Evolutionary conservation across 371 early-diverging fungal species (phyloP).

Genomic region (Parasitella parasitica): DNA sequence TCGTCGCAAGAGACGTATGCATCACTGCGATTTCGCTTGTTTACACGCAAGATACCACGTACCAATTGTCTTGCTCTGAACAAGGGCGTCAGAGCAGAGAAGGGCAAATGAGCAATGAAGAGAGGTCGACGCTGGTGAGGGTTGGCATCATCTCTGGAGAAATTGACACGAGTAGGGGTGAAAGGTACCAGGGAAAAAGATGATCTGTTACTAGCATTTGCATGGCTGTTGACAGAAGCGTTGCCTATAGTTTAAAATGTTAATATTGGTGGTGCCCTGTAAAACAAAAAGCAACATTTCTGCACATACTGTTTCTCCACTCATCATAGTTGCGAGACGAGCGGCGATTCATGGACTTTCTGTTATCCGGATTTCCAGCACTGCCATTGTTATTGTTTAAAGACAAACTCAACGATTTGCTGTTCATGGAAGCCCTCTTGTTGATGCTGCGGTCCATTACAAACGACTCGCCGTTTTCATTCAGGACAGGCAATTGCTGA

Average conservation of each 20-base stretch:
- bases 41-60: constrained; percentile 80
- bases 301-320: constrained; percentile 37
- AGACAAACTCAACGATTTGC: constrained; percentile 27
- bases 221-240: neutral
- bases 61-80: constrained; percentile 50
- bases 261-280: too few species aligned
- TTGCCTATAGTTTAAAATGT: neutral
- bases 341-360: constrained; percentile 38
- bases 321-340: constrained; percentile 50
- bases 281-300: too few species aligned
- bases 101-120: constrained; percentile 61
- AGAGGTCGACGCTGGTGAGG: constrained; percentile 58
- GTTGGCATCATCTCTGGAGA: constrained; percentile 52
- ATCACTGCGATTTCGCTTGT: constrained; percentile 79
- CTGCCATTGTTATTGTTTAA: neutral
- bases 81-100: constrained; percentile 55
- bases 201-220: neutral
- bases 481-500: constrained; percentile 42
- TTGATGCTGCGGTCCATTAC: neutral
- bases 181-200: constrained; percentile 42
- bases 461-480: constrained; percentile 36
- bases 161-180: constrained; percentile 52
- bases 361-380: constrained; percentile 1
- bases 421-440: constrained; percentile 19
- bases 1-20: constrained; percentile 83